Evolutionary conservation across 352 stramenopile species (phyloP).

Genomic region (Globisporangium irregulare): DNA sequence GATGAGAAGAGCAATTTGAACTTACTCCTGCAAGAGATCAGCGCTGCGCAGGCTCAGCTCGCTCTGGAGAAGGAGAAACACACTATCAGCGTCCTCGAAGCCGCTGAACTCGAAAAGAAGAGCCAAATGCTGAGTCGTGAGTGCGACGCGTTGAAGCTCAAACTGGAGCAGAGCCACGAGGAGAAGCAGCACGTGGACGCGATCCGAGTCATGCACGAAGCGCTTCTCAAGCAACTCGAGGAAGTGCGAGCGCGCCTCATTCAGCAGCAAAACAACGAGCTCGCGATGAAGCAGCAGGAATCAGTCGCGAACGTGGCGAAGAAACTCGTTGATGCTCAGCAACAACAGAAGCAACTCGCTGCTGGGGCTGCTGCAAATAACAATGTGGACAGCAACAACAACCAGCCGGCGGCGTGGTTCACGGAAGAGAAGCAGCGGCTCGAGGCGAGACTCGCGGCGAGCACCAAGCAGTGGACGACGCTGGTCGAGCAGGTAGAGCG

Average conservation of each 20-base stretch:
- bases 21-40: not conserved
- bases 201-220: slow-evolving; percentile 40
- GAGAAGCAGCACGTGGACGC: slow-evolving; percentile 11
- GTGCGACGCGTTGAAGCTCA: slow-evolving; percentile 8
- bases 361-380: not conserved
- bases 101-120: slow-evolving; percentile 20
- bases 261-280: slow-evolving; percentile 15
- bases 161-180: slow-evolving; percentile 14
- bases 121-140: slow-evolving; percentile 14
- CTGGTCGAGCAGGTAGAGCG: slow-evolving; percentile 52
- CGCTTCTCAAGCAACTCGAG: slow-evolving; percentile 37
- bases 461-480: slow-evolving; percentile 40
- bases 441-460: slow-evolving; percentile 30
- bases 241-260: slow-evolving; percentile 35
- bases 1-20: not conserved
- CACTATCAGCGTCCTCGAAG: slow-evolving; percentile 18
- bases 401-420: not conserved
- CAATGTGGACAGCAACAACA: not conserved
- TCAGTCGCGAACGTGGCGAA: not conserved
- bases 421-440: slow-evolving; percentile 32
- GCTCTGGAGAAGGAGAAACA: slow-evolving; percentile 22
- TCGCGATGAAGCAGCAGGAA: slow-evolving; percentile 13
- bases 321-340: not conserved
- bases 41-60: slow-evolving; percentile 18
- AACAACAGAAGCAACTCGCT: not conserved